phyloP scores from a whole-genome alignment of 176 grass and related monocot species.

The Cenchrus fungigraminus region DNA sequence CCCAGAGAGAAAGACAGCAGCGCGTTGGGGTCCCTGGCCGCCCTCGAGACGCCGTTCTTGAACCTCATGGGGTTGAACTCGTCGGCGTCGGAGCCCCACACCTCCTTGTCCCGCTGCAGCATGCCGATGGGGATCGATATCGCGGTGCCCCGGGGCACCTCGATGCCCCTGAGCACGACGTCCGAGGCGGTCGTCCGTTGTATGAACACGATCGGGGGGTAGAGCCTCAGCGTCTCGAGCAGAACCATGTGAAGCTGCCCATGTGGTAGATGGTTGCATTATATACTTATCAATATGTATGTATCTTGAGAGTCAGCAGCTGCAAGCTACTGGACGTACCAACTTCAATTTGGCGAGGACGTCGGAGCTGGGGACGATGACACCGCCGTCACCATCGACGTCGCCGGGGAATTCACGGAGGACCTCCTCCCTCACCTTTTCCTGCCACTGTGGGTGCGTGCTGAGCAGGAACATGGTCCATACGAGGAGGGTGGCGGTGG shows the following conservation, averaged over 20 bases:
- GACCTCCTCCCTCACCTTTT: conserved; percentile 54
- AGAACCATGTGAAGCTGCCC: conserved; percentile 50
- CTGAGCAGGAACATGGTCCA: conserved; percentile 55
- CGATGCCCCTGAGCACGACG: conserved; percentile 1
- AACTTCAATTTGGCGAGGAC: conserved; percentile 46
- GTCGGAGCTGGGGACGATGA: background rate
- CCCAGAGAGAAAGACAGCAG: conserved; percentile 51
- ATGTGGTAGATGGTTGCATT: background rate
- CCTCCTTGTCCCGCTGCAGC: conserved; percentile 47
- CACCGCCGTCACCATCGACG: background rate
- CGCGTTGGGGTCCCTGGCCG: conserved; percentile 34
- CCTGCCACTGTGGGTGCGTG: conserved; percentile 45
- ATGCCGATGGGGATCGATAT: conserved; percentile 42
- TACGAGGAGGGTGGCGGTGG: conserved; percentile 28
- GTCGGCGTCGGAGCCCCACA: conserved; percentile 61
- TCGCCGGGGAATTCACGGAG: conserved; percentile 14
- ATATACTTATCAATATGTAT: too few relatives aligned
- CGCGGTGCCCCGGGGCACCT: background rate
- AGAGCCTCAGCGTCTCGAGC: conserved; percentile 47
- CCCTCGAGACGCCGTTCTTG: conserved; percentile 23
- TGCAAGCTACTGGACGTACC: background rate
- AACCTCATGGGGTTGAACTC: conserved; percentile 69
- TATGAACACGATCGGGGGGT: conserved; percentile 27
- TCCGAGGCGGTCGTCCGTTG: conserved; percentile 15
- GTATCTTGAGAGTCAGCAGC: background rate